Base-by-base conservation (phyloP, 345 rosid genomes). In the Mallotus nudiflorus region DNA sequence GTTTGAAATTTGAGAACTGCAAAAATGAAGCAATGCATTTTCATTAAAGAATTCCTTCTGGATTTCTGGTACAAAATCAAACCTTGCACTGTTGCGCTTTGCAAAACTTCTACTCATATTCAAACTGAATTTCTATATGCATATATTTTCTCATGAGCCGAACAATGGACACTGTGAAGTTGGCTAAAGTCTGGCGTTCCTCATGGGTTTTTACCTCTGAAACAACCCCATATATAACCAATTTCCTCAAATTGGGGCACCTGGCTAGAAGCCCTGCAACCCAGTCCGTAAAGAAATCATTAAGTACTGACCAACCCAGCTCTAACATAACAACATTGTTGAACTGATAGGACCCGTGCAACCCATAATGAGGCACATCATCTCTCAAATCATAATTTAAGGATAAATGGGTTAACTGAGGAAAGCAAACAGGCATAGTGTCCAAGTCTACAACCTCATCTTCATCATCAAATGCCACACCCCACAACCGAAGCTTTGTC, bases 401-500 rank as follows among this genome's bases (percentile, higher is more conserved):
- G 2, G 97, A 85, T 33, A 95, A 87, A 81, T 88, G 83, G 16
- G 76, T 87, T 55, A 95, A 77, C 40, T 75, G 85, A 0, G 93
- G 88, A 64, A 88, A 95, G 71, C 84, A 83, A 46, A 67, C 83
- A 2, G 90, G 90, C 58, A 91, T 84, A 0, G 86, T 81, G 73
- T 89, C 98, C 74, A 89, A 67, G 78, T 87, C 94, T 53, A 87
- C 69, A 62, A 81, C 63, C 61, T 87, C 77, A 39, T 72, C 81
- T 16, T 77, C 76, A 28, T 67, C 76, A 13, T 87, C 95, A 67
- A 87, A 91, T 19, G 81, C 75, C 44, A 89, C 91, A 31, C 87
- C 86, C 97, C 96, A 93, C 33, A 93, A 85, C 20, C 90, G 79
- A 50, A 93, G 98, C 78, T 73, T 88, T 75, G 56, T 83, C 67